phyloP scores from a whole-genome alignment of 805 yeast species.

The Ogataea paraovalis region DNA sequence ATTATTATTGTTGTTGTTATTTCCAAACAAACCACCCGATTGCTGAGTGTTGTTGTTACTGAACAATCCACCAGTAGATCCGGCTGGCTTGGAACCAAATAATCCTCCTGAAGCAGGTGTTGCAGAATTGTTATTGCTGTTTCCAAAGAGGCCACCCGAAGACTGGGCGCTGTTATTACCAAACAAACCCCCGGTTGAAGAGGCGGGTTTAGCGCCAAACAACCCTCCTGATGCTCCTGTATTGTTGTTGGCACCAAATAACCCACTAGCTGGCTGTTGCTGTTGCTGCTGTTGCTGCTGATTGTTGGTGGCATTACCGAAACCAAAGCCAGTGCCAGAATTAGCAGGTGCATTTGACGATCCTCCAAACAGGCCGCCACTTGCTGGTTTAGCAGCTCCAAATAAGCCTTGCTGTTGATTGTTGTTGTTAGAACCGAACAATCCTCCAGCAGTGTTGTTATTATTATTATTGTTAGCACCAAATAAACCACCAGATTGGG shows the following conservation, averaged over 20 bases:
- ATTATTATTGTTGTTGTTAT: slow-evolving; percentile 10
- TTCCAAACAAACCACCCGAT: slow-evolving; percentile 42
- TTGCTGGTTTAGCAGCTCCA: slow-evolving; percentile 28
- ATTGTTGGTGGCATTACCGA: slow-evolving; percentile 8
- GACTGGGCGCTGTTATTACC: slow-evolving; percentile 13
- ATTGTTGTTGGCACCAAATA: slow-evolving; percentile 33
- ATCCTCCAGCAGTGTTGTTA: slow-evolving; percentile 23
- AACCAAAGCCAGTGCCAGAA: slow-evolving; percentile 19
- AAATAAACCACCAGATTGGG: slow-evolving; percentile 27
- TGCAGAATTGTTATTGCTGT: slow-evolving; percentile 4
- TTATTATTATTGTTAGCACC: slow-evolving; percentile 28
- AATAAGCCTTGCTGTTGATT: slow-evolving; percentile 27
- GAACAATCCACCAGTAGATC: slow-evolving; percentile 20
- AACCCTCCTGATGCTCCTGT: slow-evolving; percentile 34
- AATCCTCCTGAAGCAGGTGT: slow-evolving; percentile 29
- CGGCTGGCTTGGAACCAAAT: slow-evolving; percentile 31
- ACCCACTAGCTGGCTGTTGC: slow-evolving; percentile 33
- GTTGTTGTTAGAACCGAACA: slow-evolving; percentile 27
- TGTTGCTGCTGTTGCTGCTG: slow-evolving; percentile 21
- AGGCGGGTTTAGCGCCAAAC: slow-evolving; percentile 32
- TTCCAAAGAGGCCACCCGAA: slow-evolving; percentile 31
- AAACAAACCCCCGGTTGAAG: slow-evolving; percentile 29
- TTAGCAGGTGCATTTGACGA: slow-evolving; percentile 22
- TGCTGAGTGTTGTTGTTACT: slow-evolving; percentile 20
- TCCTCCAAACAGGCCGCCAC: slow-evolving; percentile 42